These are phyloP conservation scores for Tolypocladium capitatum DNA, from an alignment of 2,329 filamentous ascomycete species.

Conservation along the genomic window DNA sequence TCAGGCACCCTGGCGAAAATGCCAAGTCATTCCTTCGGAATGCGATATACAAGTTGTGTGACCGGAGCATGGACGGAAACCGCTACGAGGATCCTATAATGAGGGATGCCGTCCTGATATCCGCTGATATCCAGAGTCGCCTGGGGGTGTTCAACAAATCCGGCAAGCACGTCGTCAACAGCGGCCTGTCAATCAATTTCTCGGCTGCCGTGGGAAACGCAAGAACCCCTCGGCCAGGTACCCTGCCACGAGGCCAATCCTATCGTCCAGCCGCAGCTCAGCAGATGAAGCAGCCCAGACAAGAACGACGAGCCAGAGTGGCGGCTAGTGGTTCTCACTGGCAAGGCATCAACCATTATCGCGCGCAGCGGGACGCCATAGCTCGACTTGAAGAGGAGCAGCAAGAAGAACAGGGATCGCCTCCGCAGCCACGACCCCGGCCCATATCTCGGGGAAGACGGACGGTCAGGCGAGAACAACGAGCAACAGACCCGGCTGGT, in stretches of 20 bases:
- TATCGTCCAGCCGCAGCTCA: background rate
- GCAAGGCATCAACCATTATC: background rate
- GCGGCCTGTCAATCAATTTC: background rate
- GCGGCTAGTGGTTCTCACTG: background rate
- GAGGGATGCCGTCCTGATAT: slow-evolving; percentile 14
- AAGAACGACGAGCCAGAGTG: background rate
- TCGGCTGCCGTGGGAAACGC: background rate
- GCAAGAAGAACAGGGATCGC: background rate
- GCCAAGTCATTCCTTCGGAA: slow-evolving; percentile 5
- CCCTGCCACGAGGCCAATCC: background rate
- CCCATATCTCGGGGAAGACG: background rate
- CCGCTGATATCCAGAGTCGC: slow-evolving; percentile 11
- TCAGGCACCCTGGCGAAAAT: slow-evolving; percentile 3
- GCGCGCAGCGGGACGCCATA: background rate
- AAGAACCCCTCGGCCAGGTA: background rate
- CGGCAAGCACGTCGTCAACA: slow-evolving; percentile 1
- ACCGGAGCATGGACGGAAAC: background rate
- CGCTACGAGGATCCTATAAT: slow-evolving; percentile 14
- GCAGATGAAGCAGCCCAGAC: background rate
- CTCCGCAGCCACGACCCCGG: background rate
- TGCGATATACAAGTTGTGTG: slow-evolving; percentile 7
- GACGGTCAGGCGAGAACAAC: background rate
- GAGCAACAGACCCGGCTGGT: background rate
- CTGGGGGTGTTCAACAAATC: slow-evolving; percentile 5
- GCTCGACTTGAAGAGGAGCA: background rate